Evolutionary conservation across 495 filamentous ascomycete species (phyloP).

Genomic region (Daldinia concentrica): DNA sequence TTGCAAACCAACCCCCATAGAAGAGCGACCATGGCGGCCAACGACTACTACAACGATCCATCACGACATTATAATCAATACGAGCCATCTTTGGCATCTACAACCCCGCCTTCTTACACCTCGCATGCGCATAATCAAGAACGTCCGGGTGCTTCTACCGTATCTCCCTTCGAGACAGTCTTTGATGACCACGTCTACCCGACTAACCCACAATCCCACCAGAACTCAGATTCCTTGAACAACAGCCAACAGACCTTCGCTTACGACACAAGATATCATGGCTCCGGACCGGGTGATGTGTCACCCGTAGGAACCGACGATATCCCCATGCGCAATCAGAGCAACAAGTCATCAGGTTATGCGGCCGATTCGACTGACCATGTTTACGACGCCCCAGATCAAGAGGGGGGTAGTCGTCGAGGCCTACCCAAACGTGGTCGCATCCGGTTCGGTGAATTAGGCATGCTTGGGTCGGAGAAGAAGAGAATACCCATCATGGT

Average conservation of each 20-base stretch:
- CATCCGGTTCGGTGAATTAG: conserved; percentile 58
- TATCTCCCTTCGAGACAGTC: conserved; percentile 65
- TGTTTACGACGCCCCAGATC: conserved; percentile 57
- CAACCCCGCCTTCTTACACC: conserved; percentile 44
- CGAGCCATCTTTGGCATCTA: conserved; percentile 42
- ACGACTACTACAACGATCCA: conserved; percentile 77
- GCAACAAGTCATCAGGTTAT: conserved; percentile 45
- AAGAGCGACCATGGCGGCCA: conserved; percentile 73
- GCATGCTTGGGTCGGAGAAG: conserved; percentile 57
- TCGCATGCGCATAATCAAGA: conserved; percentile 53
- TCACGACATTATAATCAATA: conserved; percentile 50
- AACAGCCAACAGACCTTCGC: conserved; percentile 55
- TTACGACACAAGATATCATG: conserved; percentile 66
- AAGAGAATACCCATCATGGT: conserved; percentile 82
- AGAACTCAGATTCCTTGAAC: conserved; percentile 31
- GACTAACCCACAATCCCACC: conserved; percentile 54
- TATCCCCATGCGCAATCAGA: conserved; percentile 70
- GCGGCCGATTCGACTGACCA: conserved; percentile 59
- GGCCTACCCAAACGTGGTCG: conserved; percentile 44
- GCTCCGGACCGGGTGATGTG: conserved; percentile 51
- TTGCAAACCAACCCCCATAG: neutral
- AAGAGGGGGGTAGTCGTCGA: conserved; percentile 30
- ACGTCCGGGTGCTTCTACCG: conserved; percentile 41
- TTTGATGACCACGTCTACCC: conserved; percentile 72
- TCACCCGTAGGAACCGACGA: conserved; percentile 63